Conservation (phyloP, 306 rosid species). For the Rosa chinensis region DNA sequence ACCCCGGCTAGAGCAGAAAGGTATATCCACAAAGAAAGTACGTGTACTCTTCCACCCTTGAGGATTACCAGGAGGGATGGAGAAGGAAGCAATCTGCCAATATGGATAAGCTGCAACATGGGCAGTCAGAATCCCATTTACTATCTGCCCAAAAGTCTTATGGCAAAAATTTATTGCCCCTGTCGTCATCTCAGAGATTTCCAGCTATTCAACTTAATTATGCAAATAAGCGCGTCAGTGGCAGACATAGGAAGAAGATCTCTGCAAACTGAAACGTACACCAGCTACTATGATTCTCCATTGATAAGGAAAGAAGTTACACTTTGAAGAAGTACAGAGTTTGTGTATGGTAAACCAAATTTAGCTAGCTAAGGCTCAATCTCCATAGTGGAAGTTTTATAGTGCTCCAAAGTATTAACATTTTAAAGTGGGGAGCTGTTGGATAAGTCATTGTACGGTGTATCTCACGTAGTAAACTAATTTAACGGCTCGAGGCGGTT, state of each 20-base stretch:
- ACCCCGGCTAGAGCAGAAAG: neutral
- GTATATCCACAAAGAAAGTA: neutral
- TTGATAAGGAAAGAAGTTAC: neutral
- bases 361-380: neutral
- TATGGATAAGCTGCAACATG: slow-evolving; percentile 15
- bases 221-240: neutral
- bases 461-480: neutral
- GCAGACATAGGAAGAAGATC: neutral
- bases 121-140: slow-evolving; percentile 9
- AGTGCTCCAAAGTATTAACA: neutral
- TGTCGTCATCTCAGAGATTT: neutral
- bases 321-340: neutral
- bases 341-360: neutral
- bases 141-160: neutral
- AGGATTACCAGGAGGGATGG: slow-evolving; percentile 5
- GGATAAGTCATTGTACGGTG: neutral
- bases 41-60: neutral
- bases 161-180: neutral
- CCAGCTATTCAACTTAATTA: neutral
- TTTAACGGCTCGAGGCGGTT: neutral
- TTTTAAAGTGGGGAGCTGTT: no score
- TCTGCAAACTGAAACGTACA: neutral
- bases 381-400: neutral
- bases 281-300: neutral
- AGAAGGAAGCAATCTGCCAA: neutral